These are phyloP conservation scores for Trichoderma aggressivum DNA, from an alignment of 2,329 filamentous ascomycete genomes.

Conservation along the genomic window DNA sequence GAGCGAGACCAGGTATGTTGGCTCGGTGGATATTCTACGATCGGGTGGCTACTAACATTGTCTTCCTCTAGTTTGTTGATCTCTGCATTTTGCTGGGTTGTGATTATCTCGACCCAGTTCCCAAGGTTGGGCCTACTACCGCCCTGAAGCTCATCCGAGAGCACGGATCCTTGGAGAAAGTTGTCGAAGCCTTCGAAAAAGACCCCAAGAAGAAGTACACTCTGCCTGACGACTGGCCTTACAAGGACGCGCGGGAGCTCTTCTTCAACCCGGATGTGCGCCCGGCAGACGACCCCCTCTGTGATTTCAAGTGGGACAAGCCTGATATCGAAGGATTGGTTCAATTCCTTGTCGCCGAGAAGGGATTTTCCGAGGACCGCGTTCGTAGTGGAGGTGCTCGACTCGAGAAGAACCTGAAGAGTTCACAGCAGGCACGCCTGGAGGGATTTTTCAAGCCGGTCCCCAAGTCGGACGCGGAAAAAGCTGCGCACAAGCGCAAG, in stretches of 20 bases:
- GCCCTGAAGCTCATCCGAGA: slow-evolving; percentile 93
- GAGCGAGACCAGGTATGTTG: slow-evolving; percentile 73
- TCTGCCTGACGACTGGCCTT: slow-evolving; percentile 96
- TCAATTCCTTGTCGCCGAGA: slow-evolving; percentile 85
- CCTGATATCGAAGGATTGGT: slow-evolving; percentile 89
- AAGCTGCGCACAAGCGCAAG: slow-evolving; percentile 84
- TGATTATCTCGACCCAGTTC: slow-evolving; percentile 95
- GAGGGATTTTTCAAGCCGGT: slow-evolving; percentile 97
- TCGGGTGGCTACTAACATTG: neutral
- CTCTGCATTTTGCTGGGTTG: slow-evolving; percentile 96
- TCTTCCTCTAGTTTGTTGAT: slow-evolving; percentile 69
- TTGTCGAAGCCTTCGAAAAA: slow-evolving; percentile 75
- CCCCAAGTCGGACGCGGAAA: slow-evolving; percentile 82
- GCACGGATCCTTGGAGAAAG: slow-evolving; percentile 79
- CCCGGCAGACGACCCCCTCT: slow-evolving; percentile 75
- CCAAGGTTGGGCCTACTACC: slow-evolving; percentile 87
- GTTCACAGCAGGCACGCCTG: slow-evolving; percentile 81
- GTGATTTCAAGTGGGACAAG: slow-evolving; percentile 97
- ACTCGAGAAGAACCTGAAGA: slow-evolving; percentile 87
- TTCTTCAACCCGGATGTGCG: slow-evolving; percentile 92
- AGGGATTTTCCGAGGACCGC: slow-evolving; percentile 94
- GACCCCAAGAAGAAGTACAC: slow-evolving; percentile 76
- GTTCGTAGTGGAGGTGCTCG: slow-evolving; percentile 75
- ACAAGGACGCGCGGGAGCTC: slow-evolving; percentile 81
- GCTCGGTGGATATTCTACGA: neutral